These are phyloP conservation scores for Catunica adiposa DNA, from an alignment of 2,329 filamentous ascomycete genomes.

Conservation along the genomic window DNA sequence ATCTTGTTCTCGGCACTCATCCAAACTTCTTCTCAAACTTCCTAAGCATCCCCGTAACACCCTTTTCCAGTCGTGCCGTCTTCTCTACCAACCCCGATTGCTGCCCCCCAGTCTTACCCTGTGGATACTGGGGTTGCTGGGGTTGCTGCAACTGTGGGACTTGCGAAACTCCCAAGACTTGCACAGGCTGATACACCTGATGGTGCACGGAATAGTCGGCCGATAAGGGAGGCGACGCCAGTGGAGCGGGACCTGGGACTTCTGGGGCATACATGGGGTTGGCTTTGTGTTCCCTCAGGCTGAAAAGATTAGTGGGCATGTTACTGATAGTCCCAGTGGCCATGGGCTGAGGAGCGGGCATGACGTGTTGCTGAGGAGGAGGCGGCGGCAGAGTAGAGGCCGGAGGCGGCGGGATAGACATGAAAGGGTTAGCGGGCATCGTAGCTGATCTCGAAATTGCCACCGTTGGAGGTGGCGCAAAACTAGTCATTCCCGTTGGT, in stretches of 20 bases:
- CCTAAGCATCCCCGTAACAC: constrained; percentile 55
- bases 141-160: constrained; percentile 2
- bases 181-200: constrained; percentile 24
- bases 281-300: constrained; percentile 2
- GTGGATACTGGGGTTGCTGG: constrained; percentile 2
- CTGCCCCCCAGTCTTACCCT: background rate
- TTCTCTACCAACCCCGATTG: constrained; percentile 42
- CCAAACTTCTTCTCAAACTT: constrained; percentile 64
- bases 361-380: constrained; percentile 15
- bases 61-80: constrained; percentile 50
- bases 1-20: background rate
- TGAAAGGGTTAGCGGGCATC: constrained; percentile 22
- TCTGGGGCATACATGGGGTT: constrained; percentile 14
- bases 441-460: constrained; percentile 32
- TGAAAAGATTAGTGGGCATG: constrained; percentile 8
- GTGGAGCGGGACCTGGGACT: constrained; percentile 16
- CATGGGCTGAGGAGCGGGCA: constrained; percentile 17
- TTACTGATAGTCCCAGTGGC: constrained; percentile 11
- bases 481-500: constrained; percentile 27
- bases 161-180: background rate
- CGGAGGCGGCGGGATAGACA: constrained; percentile 22
- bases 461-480: constrained; percentile 23
- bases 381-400: constrained; percentile 22
- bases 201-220: constrained; percentile 45
- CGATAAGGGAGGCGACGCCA: constrained; percentile 17